Conservation (phyloP, 1,284 basidiomycete genomes). For the Ganoderma meredithae region DNA sequence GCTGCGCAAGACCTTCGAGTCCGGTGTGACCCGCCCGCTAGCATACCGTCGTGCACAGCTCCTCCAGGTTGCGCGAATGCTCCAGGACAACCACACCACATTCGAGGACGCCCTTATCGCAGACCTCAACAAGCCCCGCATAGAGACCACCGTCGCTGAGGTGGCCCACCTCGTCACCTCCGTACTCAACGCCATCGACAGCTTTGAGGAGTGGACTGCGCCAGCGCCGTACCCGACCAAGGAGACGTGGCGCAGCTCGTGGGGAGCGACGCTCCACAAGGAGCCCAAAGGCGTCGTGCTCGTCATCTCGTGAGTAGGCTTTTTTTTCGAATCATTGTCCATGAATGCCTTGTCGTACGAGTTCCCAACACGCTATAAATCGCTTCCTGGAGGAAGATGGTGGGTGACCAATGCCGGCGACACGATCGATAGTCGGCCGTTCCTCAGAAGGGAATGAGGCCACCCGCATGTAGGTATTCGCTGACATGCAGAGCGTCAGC, state of each 20-base stretch:
- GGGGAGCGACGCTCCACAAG: slow-evolving; percentile 55
- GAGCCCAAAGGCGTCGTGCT: slow-evolving; percentile 59
- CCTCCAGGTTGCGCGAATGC: slow-evolving; percentile 65
- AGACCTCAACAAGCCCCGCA: slow-evolving; percentile 63
- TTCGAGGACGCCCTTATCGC: slow-evolving; percentile 56
- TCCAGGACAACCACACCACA: slow-evolving; percentile 63
- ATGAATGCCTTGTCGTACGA: background rate
- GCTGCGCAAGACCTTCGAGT: slow-evolving; percentile 56
- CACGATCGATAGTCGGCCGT: background rate
- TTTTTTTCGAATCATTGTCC: background rate
- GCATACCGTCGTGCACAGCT: slow-evolving; percentile 69
- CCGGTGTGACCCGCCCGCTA: slow-evolving; percentile 57
- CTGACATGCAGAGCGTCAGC: background rate
- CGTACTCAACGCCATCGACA: slow-evolving; percentile 54
- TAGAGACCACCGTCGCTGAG: slow-evolving; percentile 50
- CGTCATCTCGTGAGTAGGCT: slow-evolving; percentile 46
- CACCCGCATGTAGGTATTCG: background rate
- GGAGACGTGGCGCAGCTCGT: slow-evolving; percentile 45
- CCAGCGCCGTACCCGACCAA: slow-evolving; percentile 51
- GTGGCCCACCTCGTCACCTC: slow-evolving; percentile 50
- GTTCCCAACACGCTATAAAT: background rate
- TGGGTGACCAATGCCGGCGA: too few species aligned
- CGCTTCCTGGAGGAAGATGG: background rate
- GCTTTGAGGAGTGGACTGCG: slow-evolving; percentile 60
- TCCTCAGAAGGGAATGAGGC: background rate